Evolutionary conservation across 106 monocot species (phyloP).

Genomic region (Amphibolis antarctica): DNA sequence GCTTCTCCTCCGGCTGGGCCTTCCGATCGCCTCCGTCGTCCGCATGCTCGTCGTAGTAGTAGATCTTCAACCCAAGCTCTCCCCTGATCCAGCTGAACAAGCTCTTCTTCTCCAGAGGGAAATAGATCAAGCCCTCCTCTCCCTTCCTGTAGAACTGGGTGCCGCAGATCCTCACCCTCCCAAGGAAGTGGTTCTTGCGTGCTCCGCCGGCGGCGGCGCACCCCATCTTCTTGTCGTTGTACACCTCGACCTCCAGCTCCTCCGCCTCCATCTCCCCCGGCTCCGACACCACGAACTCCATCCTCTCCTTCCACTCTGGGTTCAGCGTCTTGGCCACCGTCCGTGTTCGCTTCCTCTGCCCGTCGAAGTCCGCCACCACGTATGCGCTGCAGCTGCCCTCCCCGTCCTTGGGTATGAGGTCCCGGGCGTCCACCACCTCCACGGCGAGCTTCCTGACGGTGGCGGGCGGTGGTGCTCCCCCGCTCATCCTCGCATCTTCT

Average conservation of each 20-base stretch:
- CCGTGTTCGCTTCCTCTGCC: slow-evolving; percentile 79
- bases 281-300: slow-evolving; percentile 70
- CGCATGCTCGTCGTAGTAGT: slow-evolving; percentile 56
- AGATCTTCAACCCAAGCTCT: slow-evolving; percentile 85
- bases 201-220: slow-evolving; percentile 22
- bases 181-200: slow-evolving; percentile 80
- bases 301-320: slow-evolving; percentile 75
- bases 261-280: slow-evolving; percentile 53
- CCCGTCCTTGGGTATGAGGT: slow-evolving; percentile 88
- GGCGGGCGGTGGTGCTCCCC: neutral
- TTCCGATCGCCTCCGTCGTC: slow-evolving; percentile 8
- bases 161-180: slow-evolving; percentile 67
- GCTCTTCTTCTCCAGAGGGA: slow-evolving; percentile 73
- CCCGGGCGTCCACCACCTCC: slow-evolving; percentile 80
- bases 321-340: slow-evolving; percentile 55
- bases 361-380: slow-evolving; percentile 77
- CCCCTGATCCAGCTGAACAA: slow-evolving; percentile 82
- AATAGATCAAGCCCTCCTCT: slow-evolving; percentile 81
- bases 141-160: slow-evolving; percentile 64
- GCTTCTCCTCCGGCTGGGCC: neutral
- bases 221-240: slow-evolving; percentile 51
- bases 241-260: slow-evolving; percentile 77
- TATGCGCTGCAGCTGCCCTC: slow-evolving; percentile 76
- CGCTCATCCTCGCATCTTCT: neutral
- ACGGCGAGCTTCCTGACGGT: slow-evolving; percentile 47